A percentile compares a stretch with the other conserved stretches of the same genome.
These are phyloP conservation scores for Bromus sterilis DNA, from an alignment of 176 grass and related monocot species.

Conservation along the genomic window DNA sequence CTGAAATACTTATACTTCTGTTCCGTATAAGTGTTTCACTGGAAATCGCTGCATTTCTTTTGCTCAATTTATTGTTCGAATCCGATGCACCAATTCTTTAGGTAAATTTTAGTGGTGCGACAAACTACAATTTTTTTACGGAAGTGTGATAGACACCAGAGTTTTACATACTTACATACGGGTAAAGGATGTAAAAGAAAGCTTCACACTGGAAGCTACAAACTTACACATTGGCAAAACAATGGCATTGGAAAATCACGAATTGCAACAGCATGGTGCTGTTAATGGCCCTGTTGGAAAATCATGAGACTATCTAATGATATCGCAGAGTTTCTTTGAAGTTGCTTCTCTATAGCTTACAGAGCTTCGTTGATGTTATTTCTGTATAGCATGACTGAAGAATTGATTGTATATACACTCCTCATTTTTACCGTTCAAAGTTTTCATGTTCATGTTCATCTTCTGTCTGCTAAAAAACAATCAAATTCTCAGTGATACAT, in stretches of 20 bases:
- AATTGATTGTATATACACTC: neutral
- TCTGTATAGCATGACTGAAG: neutral
- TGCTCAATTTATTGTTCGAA: neutral
- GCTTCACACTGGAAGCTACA: neutral
- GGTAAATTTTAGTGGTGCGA: neutral
- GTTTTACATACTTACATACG: neutral
- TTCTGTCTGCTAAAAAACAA: neutral
- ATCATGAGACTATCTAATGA: neutral
- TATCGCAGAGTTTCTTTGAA: neutral
- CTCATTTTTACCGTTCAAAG: neutral
- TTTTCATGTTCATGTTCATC: neutral
- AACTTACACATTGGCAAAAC: neutral
- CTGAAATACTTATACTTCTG: neutral
- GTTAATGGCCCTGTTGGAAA: neutral
- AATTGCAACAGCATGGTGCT: neutral
- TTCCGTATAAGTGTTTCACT: neutral
- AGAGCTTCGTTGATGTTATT: neutral
- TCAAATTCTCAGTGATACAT: no score
- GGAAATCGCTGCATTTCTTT: neutral
- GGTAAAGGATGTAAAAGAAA: neutral
- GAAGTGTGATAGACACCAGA: neutral
- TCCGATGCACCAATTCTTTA: neutral
- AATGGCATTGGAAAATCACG: neutral
- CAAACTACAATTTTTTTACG: no score
- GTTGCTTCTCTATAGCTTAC: neutral